Evolutionary conservation across 2,329 filamentous ascomycete species (phyloP).

Genomic region (Fonsecaea multimorphosa): DNA sequence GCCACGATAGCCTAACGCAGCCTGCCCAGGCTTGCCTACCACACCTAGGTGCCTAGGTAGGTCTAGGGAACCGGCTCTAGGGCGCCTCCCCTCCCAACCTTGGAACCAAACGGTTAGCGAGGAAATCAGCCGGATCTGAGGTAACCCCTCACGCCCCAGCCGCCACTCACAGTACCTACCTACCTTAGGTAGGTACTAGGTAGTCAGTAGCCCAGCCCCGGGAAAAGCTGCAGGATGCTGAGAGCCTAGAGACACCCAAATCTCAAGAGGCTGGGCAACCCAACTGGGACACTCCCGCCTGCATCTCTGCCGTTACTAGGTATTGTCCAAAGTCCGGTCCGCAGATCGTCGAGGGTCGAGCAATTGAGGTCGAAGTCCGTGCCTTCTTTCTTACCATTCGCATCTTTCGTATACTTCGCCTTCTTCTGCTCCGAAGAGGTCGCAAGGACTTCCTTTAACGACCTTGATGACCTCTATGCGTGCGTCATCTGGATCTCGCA

Average conservation of each 20-base stretch:
- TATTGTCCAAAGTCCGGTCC: neutral
- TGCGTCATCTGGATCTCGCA: neutral
- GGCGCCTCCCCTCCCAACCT: neutral
- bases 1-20: neutral
- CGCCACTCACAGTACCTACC: conserved; percentile 2
- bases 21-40: neutral
- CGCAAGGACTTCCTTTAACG: neutral
- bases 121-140: conserved; percentile 3
- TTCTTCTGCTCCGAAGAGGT: neutral
- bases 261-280: conserved; percentile 3
- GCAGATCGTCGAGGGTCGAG: neutral
- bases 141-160: neutral
- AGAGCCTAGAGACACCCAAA: no score
- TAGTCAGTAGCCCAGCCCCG: neutral
- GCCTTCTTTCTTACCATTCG: neutral
- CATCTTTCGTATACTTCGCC: neutral
- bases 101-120: neutral
- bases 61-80: no score
- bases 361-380: conserved; percentile 3
- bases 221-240: neutral
- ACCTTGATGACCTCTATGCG: neutral
- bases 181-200: no score
- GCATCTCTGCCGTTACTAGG: neutral
- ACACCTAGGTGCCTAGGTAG: neutral
- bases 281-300: neutral